phyloP scores from a whole-genome alignment of 352 stramenopile genomes.

The Phytopythium montanum region DNA sequence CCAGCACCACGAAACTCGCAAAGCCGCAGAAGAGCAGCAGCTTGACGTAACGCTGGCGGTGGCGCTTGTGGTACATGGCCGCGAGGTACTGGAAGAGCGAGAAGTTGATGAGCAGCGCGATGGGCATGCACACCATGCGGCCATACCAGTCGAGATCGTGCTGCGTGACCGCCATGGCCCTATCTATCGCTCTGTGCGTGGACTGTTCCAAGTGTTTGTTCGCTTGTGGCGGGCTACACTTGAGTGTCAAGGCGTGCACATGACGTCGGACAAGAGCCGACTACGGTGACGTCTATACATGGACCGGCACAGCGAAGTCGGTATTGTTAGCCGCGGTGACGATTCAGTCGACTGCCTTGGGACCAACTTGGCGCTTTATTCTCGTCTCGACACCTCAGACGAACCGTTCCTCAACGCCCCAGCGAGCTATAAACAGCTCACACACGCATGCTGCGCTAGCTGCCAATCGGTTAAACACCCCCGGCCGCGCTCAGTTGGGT shows the following conservation, averaged over 20 bases:
- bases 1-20: slow-evolving; percentile 15
- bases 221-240: background rate
- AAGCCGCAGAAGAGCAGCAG: slow-evolving; percentile 21
- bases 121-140: slow-evolving; percentile 20
- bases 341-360: background rate
- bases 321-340: background rate
- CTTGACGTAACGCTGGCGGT: slow-evolving; percentile 9
- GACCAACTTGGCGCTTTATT: background rate
- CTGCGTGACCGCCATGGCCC: background rate
- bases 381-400: background rate
- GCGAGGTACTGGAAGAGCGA: slow-evolving; percentile 37
- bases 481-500: slow-evolving; percentile 21
- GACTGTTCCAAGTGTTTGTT: background rate
- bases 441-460: background rate
- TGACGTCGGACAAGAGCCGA: background rate
- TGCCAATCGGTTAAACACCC: background rate
- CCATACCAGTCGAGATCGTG: background rate
- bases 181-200: background rate
- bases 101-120: slow-evolving; percentile 39
- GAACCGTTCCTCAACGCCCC: background rate
- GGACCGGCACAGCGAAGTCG: background rate
- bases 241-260: background rate
- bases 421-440: background rate
- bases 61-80: slow-evolving; percentile 24
- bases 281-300: background rate